phyloP scores from a whole-genome alignment of 495 filamentous ascomycete species.

The Choiromyces venosus region DNA sequence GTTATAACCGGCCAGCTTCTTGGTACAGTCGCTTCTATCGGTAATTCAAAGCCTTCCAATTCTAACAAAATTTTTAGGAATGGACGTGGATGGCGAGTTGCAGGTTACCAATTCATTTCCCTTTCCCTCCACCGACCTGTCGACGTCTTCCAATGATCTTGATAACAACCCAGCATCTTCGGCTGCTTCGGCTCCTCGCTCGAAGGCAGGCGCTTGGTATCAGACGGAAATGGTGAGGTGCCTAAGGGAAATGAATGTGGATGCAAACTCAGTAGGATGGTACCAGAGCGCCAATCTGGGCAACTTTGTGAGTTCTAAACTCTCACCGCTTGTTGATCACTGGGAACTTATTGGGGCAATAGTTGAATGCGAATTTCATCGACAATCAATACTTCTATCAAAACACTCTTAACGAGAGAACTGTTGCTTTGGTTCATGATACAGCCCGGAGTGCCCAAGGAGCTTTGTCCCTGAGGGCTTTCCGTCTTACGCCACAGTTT shows the following conservation, averaged over 20 bases:
- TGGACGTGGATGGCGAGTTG: constrained; percentile 77
- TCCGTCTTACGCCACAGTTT: constrained; percentile 79
- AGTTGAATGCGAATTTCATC: constrained; percentile 79
- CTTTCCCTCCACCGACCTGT: constrained; percentile 77
- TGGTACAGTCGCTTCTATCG: constrained; percentile 8
- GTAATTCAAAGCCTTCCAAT: constrained; percentile 48
- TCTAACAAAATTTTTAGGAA: constrained; percentile 64
- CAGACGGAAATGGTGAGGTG: constrained; percentile 97
- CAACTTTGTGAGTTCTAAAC: constrained; percentile 59
- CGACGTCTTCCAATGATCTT: constrained; percentile 64
- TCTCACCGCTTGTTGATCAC: not conserved
- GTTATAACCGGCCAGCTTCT: constrained; percentile 42
- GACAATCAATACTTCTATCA: constrained; percentile 98
- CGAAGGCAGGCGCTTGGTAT: constrained; percentile 81
- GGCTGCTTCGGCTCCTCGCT: constrained; percentile 81
- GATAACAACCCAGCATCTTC: constrained; percentile 64
- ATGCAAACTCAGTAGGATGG: constrained; percentile 97
- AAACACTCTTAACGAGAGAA: constrained; percentile 68
- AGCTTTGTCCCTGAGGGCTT: constrained; percentile 80
- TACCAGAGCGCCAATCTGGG: constrained; percentile 98
- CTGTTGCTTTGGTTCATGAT: constrained; percentile 91
- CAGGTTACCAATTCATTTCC: constrained; percentile 93
- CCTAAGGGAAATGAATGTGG: constrained; percentile 93
- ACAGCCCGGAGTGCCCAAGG: constrained; percentile 90
- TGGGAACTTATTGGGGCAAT: constrained; percentile 2